Base-by-base conservation (phyloP, 345 rosid genomes). In the Aquilaria sinensis region DNA sequence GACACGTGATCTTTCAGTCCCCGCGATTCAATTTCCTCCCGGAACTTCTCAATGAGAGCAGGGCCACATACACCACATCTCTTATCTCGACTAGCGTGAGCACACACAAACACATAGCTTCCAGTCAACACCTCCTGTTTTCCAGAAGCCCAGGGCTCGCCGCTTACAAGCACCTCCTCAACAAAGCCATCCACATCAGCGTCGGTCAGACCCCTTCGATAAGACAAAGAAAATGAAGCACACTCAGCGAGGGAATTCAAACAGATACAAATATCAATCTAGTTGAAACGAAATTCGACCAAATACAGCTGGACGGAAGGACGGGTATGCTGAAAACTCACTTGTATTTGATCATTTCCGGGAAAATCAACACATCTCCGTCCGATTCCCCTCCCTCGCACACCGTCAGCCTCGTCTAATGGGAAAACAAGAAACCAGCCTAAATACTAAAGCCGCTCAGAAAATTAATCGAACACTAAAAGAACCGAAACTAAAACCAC, bases 61-160 rank as follows among this genome's bases (percentile, higher is more conserved):
- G 99, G 97, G 67, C 99, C 99, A 76, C 99, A 94, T 65, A 94
- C 96, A 48, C 97, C 99, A 23, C 97, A 94, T 56, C 99, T 82
- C 79, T 80, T 85, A 69, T 94, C 99, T 1, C 94, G 95, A 72
- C 83, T 90, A 34, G 80, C 89, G 71, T 94, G 99, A 66, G 99
- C 89, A 47, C 99, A 94, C 31, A 94, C 96, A 66, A 94, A 94
- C 2, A 94, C 74, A 72, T 83, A 73, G 5, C 89, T 83, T 23
- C 97, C 96, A n/a, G 73, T 65, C 55, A 94, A 59, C 47, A 51
- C 66, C 74, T 85, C 95, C 56, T 64, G 78, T 59, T 65, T 67
- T 62, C 90, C 87, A 47, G 85, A 83, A 62, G 77, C 75, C 99
- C 95, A 94, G 32, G 84, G 85, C 50, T 82, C 83, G 30, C 89